Conservation (phyloP, 2,329 filamentous ascomycete genomes). For the Aspergillus aculeatus region DNA sequence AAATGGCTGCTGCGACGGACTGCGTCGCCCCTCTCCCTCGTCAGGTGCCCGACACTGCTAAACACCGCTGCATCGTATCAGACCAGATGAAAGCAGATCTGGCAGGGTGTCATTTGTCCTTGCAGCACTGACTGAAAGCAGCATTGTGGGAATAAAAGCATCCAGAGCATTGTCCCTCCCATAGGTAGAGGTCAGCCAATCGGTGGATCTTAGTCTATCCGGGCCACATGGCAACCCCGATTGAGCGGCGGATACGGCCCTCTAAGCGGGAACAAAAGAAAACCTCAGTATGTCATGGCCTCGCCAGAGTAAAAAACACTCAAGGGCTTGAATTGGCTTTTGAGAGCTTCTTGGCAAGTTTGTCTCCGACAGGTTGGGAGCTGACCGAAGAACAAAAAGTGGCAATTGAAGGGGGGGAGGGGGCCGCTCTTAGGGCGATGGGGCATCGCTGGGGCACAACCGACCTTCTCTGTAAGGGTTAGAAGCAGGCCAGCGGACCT, state of each 20-base stretch:
- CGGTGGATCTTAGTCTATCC: constrained; percentile 18
- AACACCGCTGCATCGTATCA: background rate
- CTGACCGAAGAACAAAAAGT: constrained; percentile 6
- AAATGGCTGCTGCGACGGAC: constrained; percentile 7
- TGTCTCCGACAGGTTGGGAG: background rate
- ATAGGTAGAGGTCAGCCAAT: constrained; percentile 4
- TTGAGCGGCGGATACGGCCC: constrained; percentile 4
- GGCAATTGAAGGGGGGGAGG: background rate
- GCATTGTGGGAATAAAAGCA: background rate
- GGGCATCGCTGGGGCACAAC: constrained; percentile 2
- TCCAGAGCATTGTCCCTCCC: background rate
- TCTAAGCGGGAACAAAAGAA: constrained; percentile 1
- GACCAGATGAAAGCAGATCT: background rate
- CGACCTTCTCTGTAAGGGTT: constrained; percentile 4
- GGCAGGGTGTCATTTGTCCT: constrained; percentile 7
- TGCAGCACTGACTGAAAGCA: background rate
- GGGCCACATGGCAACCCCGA: constrained; percentile 20
- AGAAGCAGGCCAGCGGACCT: background rate
- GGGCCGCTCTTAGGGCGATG: background rate
- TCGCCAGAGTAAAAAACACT: background rate
- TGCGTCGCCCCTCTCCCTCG: constrained; percentile 1
- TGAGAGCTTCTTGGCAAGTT: background rate
- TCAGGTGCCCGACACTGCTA: constrained; percentile 12
- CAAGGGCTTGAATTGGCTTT: background rate
- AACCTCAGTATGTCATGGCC: background rate